Conservation (phyloP, 768 basidiomycete species). For the Chlorophyllum brunneum region DNA sequence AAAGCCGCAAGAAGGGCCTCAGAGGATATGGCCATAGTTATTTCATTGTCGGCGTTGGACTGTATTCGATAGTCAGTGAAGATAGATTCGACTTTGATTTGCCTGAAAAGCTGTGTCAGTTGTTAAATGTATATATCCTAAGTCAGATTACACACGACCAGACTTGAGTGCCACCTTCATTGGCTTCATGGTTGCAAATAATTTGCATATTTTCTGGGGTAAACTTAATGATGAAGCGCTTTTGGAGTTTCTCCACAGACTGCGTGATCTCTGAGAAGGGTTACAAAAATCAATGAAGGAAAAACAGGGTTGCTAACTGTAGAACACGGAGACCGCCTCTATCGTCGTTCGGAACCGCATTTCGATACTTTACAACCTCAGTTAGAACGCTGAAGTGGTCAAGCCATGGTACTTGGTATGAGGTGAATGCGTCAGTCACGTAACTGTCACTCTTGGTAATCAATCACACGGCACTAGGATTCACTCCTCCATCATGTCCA, state of each 20-base stretch:
- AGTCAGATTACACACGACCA: conserved; percentile 45
- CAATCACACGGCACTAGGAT: background rate
- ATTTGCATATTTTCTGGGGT: conserved; percentile 71
- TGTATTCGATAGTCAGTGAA: conserved; percentile 82
- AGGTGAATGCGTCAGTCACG: background rate
- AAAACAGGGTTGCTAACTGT: conserved; percentile 24
- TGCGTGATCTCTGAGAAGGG: conserved; percentile 63
- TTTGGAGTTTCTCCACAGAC: conserved; percentile 79
- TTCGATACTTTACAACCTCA: too few relatives aligned
- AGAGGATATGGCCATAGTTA: conserved; percentile 66
- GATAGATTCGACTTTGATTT: conserved; percentile 62
- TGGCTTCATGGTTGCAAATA: conserved; percentile 77
- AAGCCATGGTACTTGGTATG: background rate
- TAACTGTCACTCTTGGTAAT: background rate
- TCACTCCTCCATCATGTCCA: conserved; percentile 17
- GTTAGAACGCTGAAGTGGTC: too few relatives aligned
- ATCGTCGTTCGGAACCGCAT: conserved; percentile 33
- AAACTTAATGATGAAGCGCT: conserved; percentile 80
- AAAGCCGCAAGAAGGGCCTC: conserved; percentile 76
- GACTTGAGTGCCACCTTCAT: conserved; percentile 83
- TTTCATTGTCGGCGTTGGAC: conserved; percentile 80
- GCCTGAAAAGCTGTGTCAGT: conserved; percentile 27
- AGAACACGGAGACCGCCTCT: conserved; percentile 28
- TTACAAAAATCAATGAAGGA: background rate
- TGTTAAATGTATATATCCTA: too few relatives aligned